phyloP scores from a whole-genome alignment of 768 basidiomycete genomes.

The Pleurotus cornucopiae region DNA sequence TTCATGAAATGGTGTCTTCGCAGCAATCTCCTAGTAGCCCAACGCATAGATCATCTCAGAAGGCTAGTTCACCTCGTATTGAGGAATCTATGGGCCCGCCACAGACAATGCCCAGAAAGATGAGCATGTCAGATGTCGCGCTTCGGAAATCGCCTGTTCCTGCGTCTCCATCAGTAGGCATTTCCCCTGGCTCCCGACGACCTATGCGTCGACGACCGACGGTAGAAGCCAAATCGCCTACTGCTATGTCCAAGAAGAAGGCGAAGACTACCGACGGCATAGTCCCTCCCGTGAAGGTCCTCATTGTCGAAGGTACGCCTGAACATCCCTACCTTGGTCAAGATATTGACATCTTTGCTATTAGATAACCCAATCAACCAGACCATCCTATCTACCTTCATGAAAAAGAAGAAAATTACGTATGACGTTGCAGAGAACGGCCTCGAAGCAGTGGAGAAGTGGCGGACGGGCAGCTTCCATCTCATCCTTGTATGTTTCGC shows the following conservation, averaged over 20 bases:
- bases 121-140: background rate
- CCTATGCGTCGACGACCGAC: constrained; percentile 19
- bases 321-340: background rate
- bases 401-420: constrained; percentile 94
- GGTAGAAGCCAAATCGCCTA: constrained; percentile 20
- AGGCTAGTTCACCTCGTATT: constrained; percentile 1
- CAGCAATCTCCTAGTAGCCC: constrained; percentile 5
- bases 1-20: constrained; percentile 24
- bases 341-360: constrained; percentile 9
- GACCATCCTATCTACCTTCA: constrained; percentile 94
- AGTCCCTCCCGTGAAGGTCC: constrained; percentile 93
- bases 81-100: background rate
- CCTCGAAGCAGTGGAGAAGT: constrained; percentile 92
- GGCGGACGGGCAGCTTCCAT: constrained; percentile 90
- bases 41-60: background rate
- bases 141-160: constrained; percentile 10
- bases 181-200: constrained; percentile 1
- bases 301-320: constrained; percentile 91
- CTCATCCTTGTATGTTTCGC: constrained; percentile 76
- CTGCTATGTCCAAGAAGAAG: constrained; percentile 45
- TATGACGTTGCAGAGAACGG: constrained; percentile 94
- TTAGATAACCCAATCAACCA: constrained; percentile 98
- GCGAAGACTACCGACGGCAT: constrained; percentile 60
- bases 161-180: constrained; percentile 14
- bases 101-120: background rate